These are phyloP conservation scores for Macrotyloma uniflorum DNA, from an alignment of 306 rosid species.

Conservation along the genomic window DNA sequence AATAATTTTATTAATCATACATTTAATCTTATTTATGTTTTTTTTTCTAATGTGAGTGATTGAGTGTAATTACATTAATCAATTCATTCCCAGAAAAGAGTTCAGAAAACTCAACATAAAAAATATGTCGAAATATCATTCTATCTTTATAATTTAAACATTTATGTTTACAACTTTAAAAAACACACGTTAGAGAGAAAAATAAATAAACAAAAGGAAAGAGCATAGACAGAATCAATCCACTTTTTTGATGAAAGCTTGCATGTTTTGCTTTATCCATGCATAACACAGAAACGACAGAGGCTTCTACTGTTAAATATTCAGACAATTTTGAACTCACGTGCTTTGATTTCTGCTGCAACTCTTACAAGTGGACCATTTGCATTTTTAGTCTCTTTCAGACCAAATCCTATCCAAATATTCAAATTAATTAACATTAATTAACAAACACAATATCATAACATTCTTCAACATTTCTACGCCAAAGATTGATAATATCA, in stretches of 20 bases:
- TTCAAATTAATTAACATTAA: not conserved
- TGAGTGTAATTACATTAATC: too few relatives aligned
- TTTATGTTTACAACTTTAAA: too few relatives aligned
- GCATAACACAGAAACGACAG: not conserved
- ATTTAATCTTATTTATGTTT: too few relatives aligned
- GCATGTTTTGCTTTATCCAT: conserved; percentile 19
- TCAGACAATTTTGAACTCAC: not conserved
- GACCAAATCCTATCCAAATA: not conserved
- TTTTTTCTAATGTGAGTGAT: too few relatives aligned
- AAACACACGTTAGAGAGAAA: too few relatives aligned
- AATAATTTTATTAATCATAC: too few relatives aligned
- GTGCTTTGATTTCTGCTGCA: conserved; percentile 5
- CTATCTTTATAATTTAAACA: too few relatives aligned
- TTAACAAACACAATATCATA: not conserved
- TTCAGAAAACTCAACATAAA: too few relatives aligned
- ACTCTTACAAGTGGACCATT: not conserved
- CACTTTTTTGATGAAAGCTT: not conserved
- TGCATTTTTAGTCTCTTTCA: not conserved
- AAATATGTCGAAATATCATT: too few relatives aligned
- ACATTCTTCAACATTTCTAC: not conserved
- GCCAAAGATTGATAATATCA: not conserved
- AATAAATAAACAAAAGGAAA: too few relatives aligned
- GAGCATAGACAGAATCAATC: not conserved
- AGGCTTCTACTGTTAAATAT: not conserved
- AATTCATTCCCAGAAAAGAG: too few relatives aligned